phyloP scores from a whole-genome alignment of 2,329 filamentous ascomycete genomes.

The Chaetomium strumarium region DNA sequence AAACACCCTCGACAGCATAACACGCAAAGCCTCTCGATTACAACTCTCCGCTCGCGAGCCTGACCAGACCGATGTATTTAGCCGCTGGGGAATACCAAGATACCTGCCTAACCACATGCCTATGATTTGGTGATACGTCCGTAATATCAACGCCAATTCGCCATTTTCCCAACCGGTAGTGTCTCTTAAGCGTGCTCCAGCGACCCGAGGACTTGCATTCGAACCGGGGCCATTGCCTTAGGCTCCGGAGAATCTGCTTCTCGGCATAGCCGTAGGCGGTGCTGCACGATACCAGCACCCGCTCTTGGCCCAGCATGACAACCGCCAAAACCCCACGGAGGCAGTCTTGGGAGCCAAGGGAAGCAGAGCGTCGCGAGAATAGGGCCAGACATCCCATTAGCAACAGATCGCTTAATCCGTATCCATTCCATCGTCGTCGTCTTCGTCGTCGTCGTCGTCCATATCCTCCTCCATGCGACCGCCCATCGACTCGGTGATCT shows the following conservation, averaged over 20 bases:
- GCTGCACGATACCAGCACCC: not conserved
- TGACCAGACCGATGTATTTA: conserved; percentile 4
- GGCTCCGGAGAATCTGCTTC: not conserved
- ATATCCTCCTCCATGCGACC: conserved; percentile 27
- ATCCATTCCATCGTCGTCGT: conserved; percentile 36
- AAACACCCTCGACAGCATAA: too few relatives aligned
- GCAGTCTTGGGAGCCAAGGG: not conserved
- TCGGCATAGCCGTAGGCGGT: not conserved
- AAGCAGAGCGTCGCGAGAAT: not conserved
- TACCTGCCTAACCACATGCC: conserved; percentile 7
- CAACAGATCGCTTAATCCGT: conserved; percentile 32
- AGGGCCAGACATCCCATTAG: not conserved
- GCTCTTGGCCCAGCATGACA: too few relatives aligned
- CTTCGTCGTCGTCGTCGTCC: conserved; percentile 33
- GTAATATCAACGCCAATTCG: conserved; percentile 23
- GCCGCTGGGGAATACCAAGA: not conserved
- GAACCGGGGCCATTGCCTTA: not conserved
- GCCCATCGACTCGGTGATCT: conserved; percentile 29
- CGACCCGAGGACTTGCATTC: not conserved
- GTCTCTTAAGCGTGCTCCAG: not conserved
- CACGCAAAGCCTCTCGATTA: too few relatives aligned
- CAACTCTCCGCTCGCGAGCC: not conserved
- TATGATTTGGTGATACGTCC: conserved; percentile 3
- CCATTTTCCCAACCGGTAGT: conserved; percentile 9
- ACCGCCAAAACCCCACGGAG: too few relatives aligned